phyloP scores from a whole-genome alignment of 768 basidiomycete genomes.

The Boletus subparvulus region DNA sequence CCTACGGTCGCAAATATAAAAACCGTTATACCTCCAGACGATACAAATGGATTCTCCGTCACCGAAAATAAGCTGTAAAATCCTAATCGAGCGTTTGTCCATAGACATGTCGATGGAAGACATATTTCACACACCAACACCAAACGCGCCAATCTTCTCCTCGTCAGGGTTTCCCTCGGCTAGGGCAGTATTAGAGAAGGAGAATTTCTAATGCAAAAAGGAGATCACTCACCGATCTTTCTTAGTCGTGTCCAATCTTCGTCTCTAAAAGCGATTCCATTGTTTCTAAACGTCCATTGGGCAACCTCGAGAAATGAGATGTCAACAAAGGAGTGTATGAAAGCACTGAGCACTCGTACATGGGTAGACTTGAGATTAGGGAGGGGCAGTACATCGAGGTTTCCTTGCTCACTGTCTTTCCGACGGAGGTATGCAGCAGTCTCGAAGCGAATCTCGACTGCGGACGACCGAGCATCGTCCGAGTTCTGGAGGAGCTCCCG shows the following conservation, averaged over 20 bases:
- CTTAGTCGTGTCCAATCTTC: background rate
- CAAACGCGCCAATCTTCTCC: constrained; percentile 24
- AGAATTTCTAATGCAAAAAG: no score
- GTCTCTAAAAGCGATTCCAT: background rate
- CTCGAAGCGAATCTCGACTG: no score
- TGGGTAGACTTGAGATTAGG: constrained; percentile 65
- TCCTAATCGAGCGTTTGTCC: constrained; percentile 32
- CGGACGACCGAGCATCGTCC: no score
- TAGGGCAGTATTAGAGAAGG: background rate
- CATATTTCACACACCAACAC: constrained; percentile 13
- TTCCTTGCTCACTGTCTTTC: constrained; percentile 6
- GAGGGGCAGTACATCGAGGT: constrained; percentile 29
- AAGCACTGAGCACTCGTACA: constrained; percentile 37
- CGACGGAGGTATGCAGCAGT: constrained; percentile 35
- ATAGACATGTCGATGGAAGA: no score
- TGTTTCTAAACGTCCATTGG: background rate
- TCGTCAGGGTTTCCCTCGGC: constrained; percentile 25
- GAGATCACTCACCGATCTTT: constrained; percentile 24
- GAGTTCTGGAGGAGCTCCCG: no score
- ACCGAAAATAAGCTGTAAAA: constrained; percentile 82
- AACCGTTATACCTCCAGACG: constrained; percentile 59
- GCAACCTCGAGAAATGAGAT: background rate
- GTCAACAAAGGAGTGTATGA: background rate
- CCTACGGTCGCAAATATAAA: no score
- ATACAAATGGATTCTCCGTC: constrained; percentile 81